Base-by-base conservation (phyloP, 257 asterid genomes). In the Petunia axillaris region DNA sequence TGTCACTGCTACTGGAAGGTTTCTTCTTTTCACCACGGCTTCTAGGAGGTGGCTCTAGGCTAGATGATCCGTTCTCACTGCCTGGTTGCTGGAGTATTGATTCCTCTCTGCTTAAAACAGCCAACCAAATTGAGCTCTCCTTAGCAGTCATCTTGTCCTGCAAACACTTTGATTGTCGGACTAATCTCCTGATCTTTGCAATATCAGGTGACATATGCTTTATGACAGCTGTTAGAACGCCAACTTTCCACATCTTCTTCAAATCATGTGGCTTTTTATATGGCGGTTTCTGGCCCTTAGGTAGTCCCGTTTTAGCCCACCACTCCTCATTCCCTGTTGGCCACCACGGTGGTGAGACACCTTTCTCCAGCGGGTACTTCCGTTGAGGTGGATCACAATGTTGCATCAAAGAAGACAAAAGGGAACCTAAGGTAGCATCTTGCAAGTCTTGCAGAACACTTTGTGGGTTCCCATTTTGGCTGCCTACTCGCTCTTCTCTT, bases 81-180 rank as follows among this genome's bases (percentile, higher is more conserved):
- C 89, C 84, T 1, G 87, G 91, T 76, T 86, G 93, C 74, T 57
- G 89, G 83, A 86, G 81, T 13, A 85, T 64, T 14, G 93, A 86
- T 87, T 92, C 98, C 88, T 93, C 98, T 84, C 87, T 79, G 85
- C 87, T 88, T 85, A 93, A 81, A 74, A 92, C 96, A 40, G 90
- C 88, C 81, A 92, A 85, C 98, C 98, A 93, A 63, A 91, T 92
- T 38, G 91, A 86, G 85, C 94, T 93, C 82, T 93, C 98, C 84
- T 94, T 92, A 7, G 97, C 97, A 36, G 98, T 94, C 97, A 94
- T 93, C 85, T 92, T 93, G 87, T 93, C 98, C 85, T 93, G 98
- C 57, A 93, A 91, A 82, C 96, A 92, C 88, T 93, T 93, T 0
- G 98, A 93, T 82, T 86, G 88, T 84, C 92, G 82, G 53, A 93